A percentile compares a stretch with the other conserved stretches of the same genome.
These are phyloP conservation scores for Apiosordaria backusii DNA, from an alignment of 495 filamentous ascomycete species.

Conservation along the genomic window DNA sequence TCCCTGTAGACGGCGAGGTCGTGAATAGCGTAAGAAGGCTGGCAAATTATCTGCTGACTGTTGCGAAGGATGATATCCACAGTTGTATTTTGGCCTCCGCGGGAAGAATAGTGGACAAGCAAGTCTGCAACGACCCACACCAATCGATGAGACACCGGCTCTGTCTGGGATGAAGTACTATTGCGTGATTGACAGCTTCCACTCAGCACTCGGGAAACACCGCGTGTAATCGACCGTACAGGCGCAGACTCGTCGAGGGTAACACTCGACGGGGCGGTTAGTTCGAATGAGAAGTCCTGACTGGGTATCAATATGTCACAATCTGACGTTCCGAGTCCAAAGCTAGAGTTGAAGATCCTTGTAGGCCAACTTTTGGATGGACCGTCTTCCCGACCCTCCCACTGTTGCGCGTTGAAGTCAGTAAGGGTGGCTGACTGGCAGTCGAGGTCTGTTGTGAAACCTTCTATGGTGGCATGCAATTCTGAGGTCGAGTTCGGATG, in stretches of 20 bases:
- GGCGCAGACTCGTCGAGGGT: too few relatives aligned
- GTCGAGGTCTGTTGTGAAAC: background rate
- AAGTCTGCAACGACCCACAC: background rate
- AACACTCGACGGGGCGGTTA: background rate
- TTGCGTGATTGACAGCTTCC: background rate
- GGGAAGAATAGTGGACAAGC: too few relatives aligned
- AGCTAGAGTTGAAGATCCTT: background rate
- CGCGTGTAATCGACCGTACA: too few relatives aligned
- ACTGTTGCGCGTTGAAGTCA: background rate
- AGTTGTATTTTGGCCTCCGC: too few relatives aligned
- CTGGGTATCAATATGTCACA: background rate
- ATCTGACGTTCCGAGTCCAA: background rate
- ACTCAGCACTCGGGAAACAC: background rate
- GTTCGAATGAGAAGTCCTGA: background rate
- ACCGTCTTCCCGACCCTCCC: background rate
- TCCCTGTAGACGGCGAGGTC: background rate
- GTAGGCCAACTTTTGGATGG: too few relatives aligned
- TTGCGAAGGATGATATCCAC: background rate
- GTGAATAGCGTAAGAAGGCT: background rate
- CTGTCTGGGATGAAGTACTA: background rate
- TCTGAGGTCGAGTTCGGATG: background rate
- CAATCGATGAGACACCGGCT: background rate
- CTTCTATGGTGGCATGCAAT: conserved; percentile 1
- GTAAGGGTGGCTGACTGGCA: conserved; percentile 1
- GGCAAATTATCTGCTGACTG: background rate